Percentiles rank a stretch among this genome's conserved stretches.
These are phyloP conservation scores for Apiospora malaysiana DNA, from an alignment of 2,329 filamentous ascomycete species.

Conservation along the genomic window DNA sequence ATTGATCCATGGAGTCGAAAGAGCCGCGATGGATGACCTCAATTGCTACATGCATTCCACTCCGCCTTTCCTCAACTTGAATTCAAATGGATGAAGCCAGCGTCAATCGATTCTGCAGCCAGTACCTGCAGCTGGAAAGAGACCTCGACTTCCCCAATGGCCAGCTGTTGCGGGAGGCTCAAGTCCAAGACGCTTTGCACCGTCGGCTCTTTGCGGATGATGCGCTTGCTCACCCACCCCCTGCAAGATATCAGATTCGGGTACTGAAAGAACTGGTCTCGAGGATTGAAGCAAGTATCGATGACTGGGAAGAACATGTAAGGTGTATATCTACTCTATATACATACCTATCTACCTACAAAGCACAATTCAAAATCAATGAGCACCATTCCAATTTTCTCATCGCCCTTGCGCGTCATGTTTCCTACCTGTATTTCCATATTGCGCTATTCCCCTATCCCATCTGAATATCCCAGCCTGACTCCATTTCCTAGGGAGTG, in stretches of 20 bases:
- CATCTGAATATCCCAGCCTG: constrained; percentile 26
- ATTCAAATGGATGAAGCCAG: constrained; percentile 4
- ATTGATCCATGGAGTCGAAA: background rate
- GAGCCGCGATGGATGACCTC: background rate
- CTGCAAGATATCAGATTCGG: constrained; percentile 71
- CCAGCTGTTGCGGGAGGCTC: constrained; percentile 61
- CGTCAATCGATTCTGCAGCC: constrained; percentile 65
- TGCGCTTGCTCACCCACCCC: constrained; percentile 62
- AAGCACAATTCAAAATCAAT: background rate
- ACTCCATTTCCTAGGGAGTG: constrained; percentile 67
- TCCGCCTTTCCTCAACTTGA: background rate
- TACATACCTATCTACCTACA: background rate
- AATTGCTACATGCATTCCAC: background rate
- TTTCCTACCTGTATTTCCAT: constrained; percentile 32
- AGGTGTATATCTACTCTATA: constrained; percentile 42
- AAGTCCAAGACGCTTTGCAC: constrained; percentile 72
- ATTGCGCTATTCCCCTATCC: constrained; percentile 23
- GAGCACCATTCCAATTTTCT: background rate
- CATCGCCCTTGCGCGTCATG: constrained; percentile 19
- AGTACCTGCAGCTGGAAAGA: constrained; percentile 79
- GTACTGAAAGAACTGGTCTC: constrained; percentile 76
- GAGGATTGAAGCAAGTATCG: constrained; percentile 75
- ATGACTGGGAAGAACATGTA: constrained; percentile 89
- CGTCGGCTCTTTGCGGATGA: constrained; percentile 68
- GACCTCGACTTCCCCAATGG: constrained; percentile 68